A percentile compares a stretch with the other conserved stretches of the same genome.
Evolutionary conservation across 2,329 filamentous ascomycete species (phyloP).

Genomic region (Colletotrichum brevisporum): DNA sequence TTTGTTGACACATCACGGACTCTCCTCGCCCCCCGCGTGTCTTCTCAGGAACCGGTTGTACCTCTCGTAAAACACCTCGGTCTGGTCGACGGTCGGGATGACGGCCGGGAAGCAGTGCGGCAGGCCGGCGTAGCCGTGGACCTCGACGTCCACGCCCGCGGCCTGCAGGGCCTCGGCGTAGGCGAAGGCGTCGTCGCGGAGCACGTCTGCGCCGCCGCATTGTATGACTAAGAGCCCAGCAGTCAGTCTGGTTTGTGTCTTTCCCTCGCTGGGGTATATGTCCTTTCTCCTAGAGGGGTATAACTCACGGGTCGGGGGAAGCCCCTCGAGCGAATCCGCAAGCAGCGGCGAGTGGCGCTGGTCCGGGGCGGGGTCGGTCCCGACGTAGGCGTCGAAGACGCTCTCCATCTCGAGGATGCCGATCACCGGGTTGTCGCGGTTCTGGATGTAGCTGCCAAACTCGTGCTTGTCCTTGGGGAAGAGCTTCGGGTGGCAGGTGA

Average conservation of each 20-base stretch:
- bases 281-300: neutral
- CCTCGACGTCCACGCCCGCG: conserved; percentile 49
- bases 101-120: conserved; percentile 51
- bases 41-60: conserved; percentile 2
- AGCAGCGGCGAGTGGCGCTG: conserved; percentile 51
- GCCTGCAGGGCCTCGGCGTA: conserved; percentile 53
- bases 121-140: conserved; percentile 52
- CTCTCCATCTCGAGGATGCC: conserved; percentile 48
- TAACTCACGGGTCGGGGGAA: conserved; percentile 53
- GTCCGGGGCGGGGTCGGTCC: conserved; percentile 46
- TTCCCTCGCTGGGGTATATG: no score
- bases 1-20: neutral
- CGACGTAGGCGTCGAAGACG: conserved; percentile 51
- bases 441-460: conserved; percentile 52
- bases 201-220: conserved; percentile 50
- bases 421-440: conserved; percentile 49
- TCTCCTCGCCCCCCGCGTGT: neutral
- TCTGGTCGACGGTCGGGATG: neutral
- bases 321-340: conserved; percentile 46
- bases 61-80: neutral
- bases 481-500: conserved; percentile 54
- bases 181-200: conserved; percentile 56
- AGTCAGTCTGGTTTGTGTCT: no score
- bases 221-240: conserved; percentile 48
- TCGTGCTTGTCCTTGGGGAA: conserved; percentile 52